These are phyloP conservation scores for Hawksworthiomyces lignivorus DNA, from an alignment of 2,329 filamentous ascomycete species.

Conservation along the genomic window DNA sequence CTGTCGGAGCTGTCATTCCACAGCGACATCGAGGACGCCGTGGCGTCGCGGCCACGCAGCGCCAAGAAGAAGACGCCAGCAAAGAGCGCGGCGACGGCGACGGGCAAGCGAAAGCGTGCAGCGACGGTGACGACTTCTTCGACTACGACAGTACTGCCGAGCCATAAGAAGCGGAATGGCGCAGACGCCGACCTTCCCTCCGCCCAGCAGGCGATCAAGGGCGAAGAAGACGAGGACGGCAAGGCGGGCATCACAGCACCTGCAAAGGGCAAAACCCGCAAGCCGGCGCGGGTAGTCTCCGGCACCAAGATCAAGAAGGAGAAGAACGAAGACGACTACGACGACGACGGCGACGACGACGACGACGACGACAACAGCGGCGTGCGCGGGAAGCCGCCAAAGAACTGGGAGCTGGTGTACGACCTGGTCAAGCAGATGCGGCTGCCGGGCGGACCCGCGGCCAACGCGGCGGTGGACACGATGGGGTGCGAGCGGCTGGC, in stretches of 20 bases:
- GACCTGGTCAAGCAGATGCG: conserved; percentile 70
- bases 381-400: conserved; percentile 48
- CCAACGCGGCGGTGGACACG: conserved; percentile 85
- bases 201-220: conserved; percentile 10
- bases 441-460: conserved; percentile 41
- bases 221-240: conserved; percentile 6
- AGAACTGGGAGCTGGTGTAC: conserved; percentile 82
- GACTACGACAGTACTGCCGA: conserved; percentile 24
- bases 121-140: conserved; percentile 18
- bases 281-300: conserved; percentile 16
- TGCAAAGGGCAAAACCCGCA: conserved; percentile 18
- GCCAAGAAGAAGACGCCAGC: no score
- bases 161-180: conserved; percentile 8
- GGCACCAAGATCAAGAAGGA: conserved; percentile 2
- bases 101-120: conserved; percentile 24
- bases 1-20: conserved; percentile 14
- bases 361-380: neutral
- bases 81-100: conserved; percentile 6
- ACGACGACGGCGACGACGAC: neutral
- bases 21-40: conserved; percentile 28
- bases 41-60: conserved; percentile 13
- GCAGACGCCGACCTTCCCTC: conserved; percentile 22
- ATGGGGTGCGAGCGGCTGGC: conserved; percentile 89
- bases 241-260: no score
- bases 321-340: neutral